Evolutionary conservation across 768 basidiomycete genomes (phyloP), one percentile per base, ranked within the genome.

Genomic region (Panus rudis): DNA sequence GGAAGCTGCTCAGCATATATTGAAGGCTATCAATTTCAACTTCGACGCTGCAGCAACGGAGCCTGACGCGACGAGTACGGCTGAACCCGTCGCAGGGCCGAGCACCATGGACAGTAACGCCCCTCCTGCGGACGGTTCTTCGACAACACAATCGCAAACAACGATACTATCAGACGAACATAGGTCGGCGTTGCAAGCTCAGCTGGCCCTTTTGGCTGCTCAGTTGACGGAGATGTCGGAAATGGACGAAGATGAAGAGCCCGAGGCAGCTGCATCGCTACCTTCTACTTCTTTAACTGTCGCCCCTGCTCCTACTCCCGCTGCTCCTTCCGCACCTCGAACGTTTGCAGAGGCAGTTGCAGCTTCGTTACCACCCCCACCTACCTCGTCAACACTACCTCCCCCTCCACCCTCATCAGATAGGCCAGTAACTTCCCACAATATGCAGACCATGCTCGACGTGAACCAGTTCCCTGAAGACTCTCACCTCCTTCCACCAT

Each of bases 1-100:
- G 72, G 78, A 84, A 55, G 84, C 84, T 1, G 84, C 84, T 6
- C 81, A 86, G 53, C 81, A 75, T 48, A 87, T 87, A 37, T 68
- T 87, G 41, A 77, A 80, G 52, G 84, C 83, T 3, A 84, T 87
- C 63, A 84, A 85, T 57, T 84, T 85, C 53, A 78, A 76, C 4
- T n/a, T n/a, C n/a, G 66, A 64, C 7, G 52, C 27, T 45, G 52
- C 42, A 41, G 47, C 38, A 50, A 48, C 17, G 16, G 4, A 48
- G 7, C 26, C 45, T 5, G 27, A 32, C 8, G 25, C 33, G 25
- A 7, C 37, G n/a, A n/a, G 47, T 4, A n/a, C 33, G 43, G 11
- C 39, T 21, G 37, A 13, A 25, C 21, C 7, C 24, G 17, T 31
- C 19, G 11, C 37, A 27, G 30, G n/a, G 19, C 42, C 16, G 33